phyloP scores from a whole-genome alignment of 495 filamentous ascomycete species.

The Hypoxylon subgilvum region DNA sequence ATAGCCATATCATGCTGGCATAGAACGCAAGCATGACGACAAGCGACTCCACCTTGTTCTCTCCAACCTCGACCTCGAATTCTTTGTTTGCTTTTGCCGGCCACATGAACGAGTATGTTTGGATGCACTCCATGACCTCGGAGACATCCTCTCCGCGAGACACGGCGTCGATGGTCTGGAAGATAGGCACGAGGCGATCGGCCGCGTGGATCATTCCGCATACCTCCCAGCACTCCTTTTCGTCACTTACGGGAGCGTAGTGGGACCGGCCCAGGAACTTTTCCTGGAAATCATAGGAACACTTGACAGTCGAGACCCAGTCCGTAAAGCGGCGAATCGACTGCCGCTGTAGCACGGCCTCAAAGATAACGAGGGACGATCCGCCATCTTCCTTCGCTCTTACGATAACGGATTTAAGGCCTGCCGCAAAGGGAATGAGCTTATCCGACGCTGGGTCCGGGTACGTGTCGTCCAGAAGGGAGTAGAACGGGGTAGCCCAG shows the following conservation, averaged over 20 bases:
- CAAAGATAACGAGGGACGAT: background rate
- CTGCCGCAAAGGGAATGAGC: conserved; percentile 3
- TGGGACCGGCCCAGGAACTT: background rate
- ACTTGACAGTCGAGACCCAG: background rate
- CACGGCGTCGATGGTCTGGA: conserved; percentile 3
- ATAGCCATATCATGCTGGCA: conserved; percentile 2
- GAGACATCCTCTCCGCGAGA: background rate
- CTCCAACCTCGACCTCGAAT: conserved; percentile 2
- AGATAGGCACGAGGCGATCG: conserved; percentile 4
- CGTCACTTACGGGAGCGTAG: background rate
- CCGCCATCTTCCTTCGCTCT: background rate
- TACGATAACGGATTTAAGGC: conserved; percentile 5
- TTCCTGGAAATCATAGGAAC: background rate
- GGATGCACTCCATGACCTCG: background rate
- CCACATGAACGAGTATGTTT: conserved; percentile 8
- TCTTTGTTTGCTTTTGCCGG: conserved; percentile 1
- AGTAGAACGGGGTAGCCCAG: conserved; percentile 9
- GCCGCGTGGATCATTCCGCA: background rate
- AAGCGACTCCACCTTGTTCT: background rate
- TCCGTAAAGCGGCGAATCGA: background rate
- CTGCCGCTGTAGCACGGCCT: background rate
- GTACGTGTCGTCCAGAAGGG: background rate
- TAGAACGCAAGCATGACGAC: conserved; percentile 10
- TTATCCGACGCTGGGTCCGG: background rate
- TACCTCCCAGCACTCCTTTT: background rate